These are phyloP conservation scores for Nakaseomyces uthaithaninus DNA, from an alignment of 1,139 yeast genomes.

Conservation along the genomic window DNA sequence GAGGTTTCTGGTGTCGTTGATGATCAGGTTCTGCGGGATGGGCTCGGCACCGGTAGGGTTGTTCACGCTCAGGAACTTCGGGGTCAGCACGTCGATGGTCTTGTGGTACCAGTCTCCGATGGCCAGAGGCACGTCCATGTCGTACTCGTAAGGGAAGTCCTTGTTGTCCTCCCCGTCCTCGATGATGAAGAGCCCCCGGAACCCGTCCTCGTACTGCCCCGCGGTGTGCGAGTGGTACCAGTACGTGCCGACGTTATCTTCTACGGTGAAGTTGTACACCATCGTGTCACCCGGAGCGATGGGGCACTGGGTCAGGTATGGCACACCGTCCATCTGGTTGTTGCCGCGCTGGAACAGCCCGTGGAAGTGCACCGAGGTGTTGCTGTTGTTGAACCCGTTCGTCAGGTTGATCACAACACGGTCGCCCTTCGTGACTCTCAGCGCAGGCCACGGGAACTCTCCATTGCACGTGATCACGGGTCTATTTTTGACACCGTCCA, in stretches of 20 bases:
- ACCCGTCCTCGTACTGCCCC: slow-evolving; percentile 86
- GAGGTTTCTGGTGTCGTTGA: slow-evolving; percentile 69
- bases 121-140: slow-evolving; percentile 63
- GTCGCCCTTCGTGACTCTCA: slow-evolving; percentile 69
- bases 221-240: slow-evolving; percentile 93
- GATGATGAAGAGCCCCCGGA: slow-evolving; percentile 73
- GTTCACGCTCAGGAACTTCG: slow-evolving; percentile 53
- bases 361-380: slow-evolving; percentile 83
- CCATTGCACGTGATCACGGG: slow-evolving; percentile 73
- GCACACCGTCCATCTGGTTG: slow-evolving; percentile 80
- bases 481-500: slow-evolving; percentile 64
- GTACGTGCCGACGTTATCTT: slow-evolving; percentile 74
- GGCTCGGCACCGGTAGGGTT: slow-evolving; percentile 98
- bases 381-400: slow-evolving; percentile 57
- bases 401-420: slow-evolving; percentile 58
- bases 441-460: slow-evolving; percentile 77
- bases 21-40: slow-evolving; percentile 67
- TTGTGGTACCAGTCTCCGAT: slow-evolving; percentile 83
- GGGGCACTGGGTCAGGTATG: slow-evolving; percentile 80
- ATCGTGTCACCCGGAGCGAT: slow-evolving; percentile 65
- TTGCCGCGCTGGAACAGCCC: slow-evolving; percentile 78
- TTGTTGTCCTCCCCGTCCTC: slow-evolving; percentile 39
- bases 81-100: slow-evolving; percentile 43
- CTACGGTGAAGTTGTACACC: slow-evolving; percentile 72
- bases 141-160: slow-evolving; percentile 50